Evolutionary conservation across 768 basidiomycete genomes (phyloP), one percentile per base, ranked within the genome.

Genomic region (Lentinula sp.): DNA sequence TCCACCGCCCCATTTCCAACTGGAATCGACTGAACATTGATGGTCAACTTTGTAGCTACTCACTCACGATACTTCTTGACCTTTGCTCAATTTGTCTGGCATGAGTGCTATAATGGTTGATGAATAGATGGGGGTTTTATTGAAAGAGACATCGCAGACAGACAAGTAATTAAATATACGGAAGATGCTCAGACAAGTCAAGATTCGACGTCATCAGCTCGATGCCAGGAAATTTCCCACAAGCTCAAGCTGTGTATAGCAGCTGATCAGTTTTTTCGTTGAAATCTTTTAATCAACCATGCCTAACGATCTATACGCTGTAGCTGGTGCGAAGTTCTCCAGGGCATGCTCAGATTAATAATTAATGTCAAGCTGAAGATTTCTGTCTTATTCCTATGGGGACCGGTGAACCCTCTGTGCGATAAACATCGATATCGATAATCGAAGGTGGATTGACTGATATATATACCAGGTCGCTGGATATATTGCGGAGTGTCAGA

Each of bases 381-480:
- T 93, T 95, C 69, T 95, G 93, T 68, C 83, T 95, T 42, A 86
- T 94, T 60, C 93, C 93, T 12, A 88, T 95, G 59, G 93, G 93
- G 60, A 91, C 89, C 2, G 83, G 72, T 15, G 82, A 85, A 35
- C 75, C 90, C 23, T 93, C 90, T 6, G 93, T 89, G 64, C 50
- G 81, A 62, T 18, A 28, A 28, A 28, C 28, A 32, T 23, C 15
- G n/a, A 18, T 32, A 37, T 18, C 57, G 33, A 43, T 33, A 16
- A 37, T 45, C 23, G 20, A 12, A 18, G 20, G n/a, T 23, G 13
- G 37, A 33, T 33, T 8, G 50, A 39, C 39, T 37, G n/a, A 51
- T 53, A 10, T 28, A 23, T 55, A 45, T 57, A 55, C 64, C 51
- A 87, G 86, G 88, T 92, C 18, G 90, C 89, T 9, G 82, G 86